These are phyloP conservation scores for Fistulinella staudtii DNA, from an alignment of 1,284 basidiomycete species.

Conservation along the genomic window DNA sequence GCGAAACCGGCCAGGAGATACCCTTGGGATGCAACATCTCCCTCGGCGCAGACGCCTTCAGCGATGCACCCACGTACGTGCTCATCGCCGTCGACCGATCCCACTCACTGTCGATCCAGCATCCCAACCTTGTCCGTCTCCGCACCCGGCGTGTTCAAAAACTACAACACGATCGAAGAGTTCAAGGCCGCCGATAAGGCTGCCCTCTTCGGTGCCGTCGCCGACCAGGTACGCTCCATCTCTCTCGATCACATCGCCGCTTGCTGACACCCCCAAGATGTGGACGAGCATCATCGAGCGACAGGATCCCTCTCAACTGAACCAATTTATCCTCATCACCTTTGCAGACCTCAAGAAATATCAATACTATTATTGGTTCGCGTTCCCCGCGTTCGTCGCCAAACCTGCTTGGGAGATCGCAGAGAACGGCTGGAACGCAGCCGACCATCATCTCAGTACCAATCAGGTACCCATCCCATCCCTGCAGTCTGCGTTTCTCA, in stretches of 20 bases:
- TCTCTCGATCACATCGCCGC: background rate
- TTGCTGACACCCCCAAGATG: conserved; percentile 43
- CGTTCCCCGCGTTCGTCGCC: conserved; percentile 86
- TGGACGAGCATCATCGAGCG: conserved; percentile 57
- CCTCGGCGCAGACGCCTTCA: conserved; percentile 59
- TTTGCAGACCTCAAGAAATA: conserved; percentile 98
- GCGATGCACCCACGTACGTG: conserved; percentile 37
- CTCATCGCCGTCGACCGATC: conserved; percentile 18
- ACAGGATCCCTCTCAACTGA: conserved; percentile 55
- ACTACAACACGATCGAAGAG: conserved; percentile 95
- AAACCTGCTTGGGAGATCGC: conserved; percentile 85
- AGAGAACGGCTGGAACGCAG: conserved; percentile 51
- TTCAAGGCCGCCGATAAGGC: conserved; percentile 91
- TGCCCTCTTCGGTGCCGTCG: conserved; percentile 69
- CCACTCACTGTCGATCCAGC: conserved; percentile 27
- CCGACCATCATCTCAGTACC: conserved; percentile 35
- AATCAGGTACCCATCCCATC: conserved; percentile 13
- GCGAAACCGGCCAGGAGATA: conserved; percentile 65
- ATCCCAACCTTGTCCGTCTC: conserved; percentile 40
- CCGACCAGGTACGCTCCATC: conserved; percentile 49
- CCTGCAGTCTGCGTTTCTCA: background rate
- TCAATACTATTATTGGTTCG: conserved; percentile 97
- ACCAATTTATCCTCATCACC: conserved; percentile 83
- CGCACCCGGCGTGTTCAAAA: conserved; percentile 73
- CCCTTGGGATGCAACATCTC: conserved; percentile 57